Base-by-base conservation (phyloP, 2,329 filamentous ascomycete species). In the Colletotrichum kahawae region DNA sequence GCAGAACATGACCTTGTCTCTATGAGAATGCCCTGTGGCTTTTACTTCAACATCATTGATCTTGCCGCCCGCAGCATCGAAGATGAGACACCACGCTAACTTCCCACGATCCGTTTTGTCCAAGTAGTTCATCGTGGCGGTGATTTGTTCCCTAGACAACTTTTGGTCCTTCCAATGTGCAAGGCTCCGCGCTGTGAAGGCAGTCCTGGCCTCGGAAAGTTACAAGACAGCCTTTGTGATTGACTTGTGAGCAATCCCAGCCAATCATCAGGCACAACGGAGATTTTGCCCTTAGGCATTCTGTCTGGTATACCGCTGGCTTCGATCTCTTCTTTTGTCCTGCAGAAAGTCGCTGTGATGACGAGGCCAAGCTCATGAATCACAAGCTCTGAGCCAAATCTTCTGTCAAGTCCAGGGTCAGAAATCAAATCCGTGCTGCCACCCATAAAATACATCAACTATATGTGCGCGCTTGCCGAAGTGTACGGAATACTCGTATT, bases 1-100 rank as follows among this genome's bases (percentile, higher is more conserved):
- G 79, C 92, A 88, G 84, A 91, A 92, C 82, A 93, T 89, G 51
- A 93, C 78, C 77, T 90, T 90, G 84, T 93, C 90, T 60, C 92
- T 88, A 78, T 93, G 92, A 1, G 89, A 87, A 78, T 92, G 93
- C 6, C 91, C 88, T 0, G 91, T 93, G 10, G 88, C 88, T 77
- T 92, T 85, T 75, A 81, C 80, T 1, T 90, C 82, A 1, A 89
- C 83, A 71, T 93, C 91, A 77, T 86, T 88, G 66, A 91, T 87
- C 14, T 90, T 91, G 13, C 92, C 92, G 57, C 91, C 92, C n/a
- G 88, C 86, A 1, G 90, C 87, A 79, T 93, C 43, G 43, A 48
- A 10, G 43, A 48, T 1, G 71, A 92, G 83, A 78, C 90, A 90
- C 90, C 92, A 93, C 3, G 91, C 77, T 2, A 88, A 81, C 0